Percentiles rank a stretch among this genome's conserved stretches.
Conservation (phyloP, 352 stramenopile genomes). For the Globisporangium polare region DNA sequence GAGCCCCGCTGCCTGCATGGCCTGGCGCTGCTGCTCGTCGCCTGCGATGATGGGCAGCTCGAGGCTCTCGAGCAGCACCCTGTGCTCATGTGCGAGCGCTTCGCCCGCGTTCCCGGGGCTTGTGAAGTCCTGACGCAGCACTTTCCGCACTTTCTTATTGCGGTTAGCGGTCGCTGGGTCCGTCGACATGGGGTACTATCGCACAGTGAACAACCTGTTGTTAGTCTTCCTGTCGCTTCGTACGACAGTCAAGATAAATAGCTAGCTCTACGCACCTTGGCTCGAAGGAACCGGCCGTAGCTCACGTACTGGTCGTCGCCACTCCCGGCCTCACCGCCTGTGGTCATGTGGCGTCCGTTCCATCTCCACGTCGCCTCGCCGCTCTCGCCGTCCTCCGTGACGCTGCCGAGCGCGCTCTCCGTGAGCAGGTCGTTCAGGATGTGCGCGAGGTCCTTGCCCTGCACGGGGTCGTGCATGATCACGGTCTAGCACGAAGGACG, state of each 20-base stretch:
- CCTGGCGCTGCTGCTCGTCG: neutral
- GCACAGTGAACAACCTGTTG: neutral
- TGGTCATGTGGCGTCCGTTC: conserved; percentile 24
- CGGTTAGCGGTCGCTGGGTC: conserved; percentile 39
- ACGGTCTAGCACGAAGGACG: conserved; percentile 38
- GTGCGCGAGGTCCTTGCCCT: conserved; percentile 66
- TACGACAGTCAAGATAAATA: neutral
- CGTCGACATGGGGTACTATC: conserved; percentile 50
- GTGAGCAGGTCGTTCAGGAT: conserved; percentile 78
- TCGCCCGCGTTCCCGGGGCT: conserved; percentile 41
- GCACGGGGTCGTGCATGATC: conserved; percentile 81
- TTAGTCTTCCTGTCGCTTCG: neutral
- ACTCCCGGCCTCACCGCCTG: neutral
- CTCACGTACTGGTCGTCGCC: conserved; percentile 25
- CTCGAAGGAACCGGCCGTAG: conserved; percentile 61
- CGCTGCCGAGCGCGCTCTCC: conserved; percentile 40
- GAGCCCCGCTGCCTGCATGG: conserved; percentile 26
- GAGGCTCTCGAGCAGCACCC: conserved; percentile 43
- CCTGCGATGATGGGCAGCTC: conserved; percentile 22
- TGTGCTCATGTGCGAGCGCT: conserved; percentile 35
- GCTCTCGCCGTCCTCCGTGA: conserved; percentile 10
- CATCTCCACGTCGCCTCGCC: conserved; percentile 38
- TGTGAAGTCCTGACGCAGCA: conserved; percentile 66
- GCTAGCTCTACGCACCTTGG: conserved; percentile 30
- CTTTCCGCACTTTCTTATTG: conserved; percentile 63